A percentile compares a stretch with the other conserved stretches of the same genome.
Evolutionary conservation across 129 eudicot species (phyloP).

Genomic region (Tanacetum coccineum): DNA sequence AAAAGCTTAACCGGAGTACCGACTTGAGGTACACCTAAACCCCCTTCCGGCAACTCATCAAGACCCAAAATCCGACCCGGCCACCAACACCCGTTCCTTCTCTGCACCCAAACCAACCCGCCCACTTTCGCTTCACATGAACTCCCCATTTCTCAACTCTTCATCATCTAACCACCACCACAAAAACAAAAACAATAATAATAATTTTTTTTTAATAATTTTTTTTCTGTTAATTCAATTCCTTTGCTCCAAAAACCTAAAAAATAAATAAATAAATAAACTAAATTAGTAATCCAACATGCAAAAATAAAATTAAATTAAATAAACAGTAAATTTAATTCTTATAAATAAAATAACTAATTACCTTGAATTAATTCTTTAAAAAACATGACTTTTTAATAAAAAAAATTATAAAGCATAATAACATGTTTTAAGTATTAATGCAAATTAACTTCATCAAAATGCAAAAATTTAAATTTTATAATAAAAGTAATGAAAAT

Average conservation of each 20-base stretch:
- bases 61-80: constrained; percentile 77
- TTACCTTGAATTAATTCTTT: no score
- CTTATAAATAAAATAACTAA: not conserved
- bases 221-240: not conserved
- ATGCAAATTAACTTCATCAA: no score
- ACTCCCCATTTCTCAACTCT: constrained; percentile 46
- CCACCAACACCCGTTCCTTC: constrained; percentile 95
- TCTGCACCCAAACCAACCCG: constrained; percentile 87
- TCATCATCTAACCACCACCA: not conserved
- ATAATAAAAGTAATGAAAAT: no score
- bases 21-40: constrained; percentile 45
- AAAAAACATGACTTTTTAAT: no score
- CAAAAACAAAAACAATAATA: no score
- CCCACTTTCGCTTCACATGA: constrained; percentile 52
- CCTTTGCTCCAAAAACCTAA: constrained; percentile 30
- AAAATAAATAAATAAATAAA: constrained; percentile 3
- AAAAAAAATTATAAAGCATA: no score
- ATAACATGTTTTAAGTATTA: no score
- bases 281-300: constrained; percentile 29
- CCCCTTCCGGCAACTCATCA: constrained; percentile 59
- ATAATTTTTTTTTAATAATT: no score
- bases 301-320: constrained; percentile 30
- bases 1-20: constrained; percentile 93
- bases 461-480: no score
- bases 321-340: not conserved